A percentile compares a stretch with the other conserved stretches of the same genome.
phyloP scores from a whole-genome alignment of 208 protist genomes.

The Trypanosoma congolense region DNA sequence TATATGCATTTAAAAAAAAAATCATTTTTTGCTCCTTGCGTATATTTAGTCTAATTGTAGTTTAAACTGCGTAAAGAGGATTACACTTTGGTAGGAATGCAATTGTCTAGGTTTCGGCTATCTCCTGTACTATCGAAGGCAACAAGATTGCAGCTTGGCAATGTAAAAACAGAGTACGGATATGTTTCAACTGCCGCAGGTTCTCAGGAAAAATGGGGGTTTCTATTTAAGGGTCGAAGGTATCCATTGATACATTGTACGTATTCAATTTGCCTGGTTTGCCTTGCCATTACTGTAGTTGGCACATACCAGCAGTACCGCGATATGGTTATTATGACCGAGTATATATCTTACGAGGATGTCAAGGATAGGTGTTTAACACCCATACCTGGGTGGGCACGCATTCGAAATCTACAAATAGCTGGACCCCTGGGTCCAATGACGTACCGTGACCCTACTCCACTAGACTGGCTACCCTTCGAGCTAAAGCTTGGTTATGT shows the following conservation, averaged over 20 bases:
- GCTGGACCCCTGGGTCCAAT: conserved; percentile 54
- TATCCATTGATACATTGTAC: conserved; percentile 62
- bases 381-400: conserved; percentile 81
- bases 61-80: too few relatives aligned
- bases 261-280: conserved; percentile 31
- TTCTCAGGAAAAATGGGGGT: conserved; percentile 84
- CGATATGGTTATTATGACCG: conserved; percentile 78
- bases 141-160: conserved; percentile 81
- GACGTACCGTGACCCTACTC: conserved; percentile 83
- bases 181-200: conserved; percentile 78
- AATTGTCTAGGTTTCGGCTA: conserved; percentile 21
- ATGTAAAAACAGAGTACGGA: conserved; percentile 85
- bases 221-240: conserved; percentile 49
- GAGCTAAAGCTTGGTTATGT: conserved; percentile 87
- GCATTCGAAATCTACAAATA: conserved; percentile 57
- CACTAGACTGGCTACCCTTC: conserved; percentile 86
- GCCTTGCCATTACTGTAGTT: conserved; percentile 31
- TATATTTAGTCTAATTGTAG: too few relatives aligned
- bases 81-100: conserved; percentile 18
- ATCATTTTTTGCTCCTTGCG: too few relatives aligned
- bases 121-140: conserved; percentile 82
- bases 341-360: conserved; percentile 87
- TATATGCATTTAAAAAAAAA: too few relatives aligned
- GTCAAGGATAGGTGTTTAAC: conserved; percentile 86
- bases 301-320: conserved; percentile 80